phyloP scores from a whole-genome alignment of 2,329 filamentous ascomycete species.

The Alternaria ethzedia region DNA sequence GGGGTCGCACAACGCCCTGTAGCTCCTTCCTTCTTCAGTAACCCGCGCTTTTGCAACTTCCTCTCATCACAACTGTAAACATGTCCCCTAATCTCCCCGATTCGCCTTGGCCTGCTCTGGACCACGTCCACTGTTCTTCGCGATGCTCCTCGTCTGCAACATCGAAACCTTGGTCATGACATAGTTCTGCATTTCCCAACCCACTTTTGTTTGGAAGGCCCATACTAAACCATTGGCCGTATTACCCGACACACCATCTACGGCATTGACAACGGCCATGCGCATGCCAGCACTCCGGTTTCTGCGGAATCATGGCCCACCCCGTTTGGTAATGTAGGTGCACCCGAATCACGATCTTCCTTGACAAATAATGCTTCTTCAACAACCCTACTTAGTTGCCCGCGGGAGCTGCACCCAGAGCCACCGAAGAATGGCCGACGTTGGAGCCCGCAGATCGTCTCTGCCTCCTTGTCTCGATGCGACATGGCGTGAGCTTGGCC shows the following conservation, averaged over 20 bases:
- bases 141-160: background rate
- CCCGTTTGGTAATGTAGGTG: background rate
- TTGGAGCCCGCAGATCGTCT: slow-evolving; percentile 27
- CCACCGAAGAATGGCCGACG: slow-evolving; percentile 41
- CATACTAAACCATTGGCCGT: slow-evolving; percentile 4
- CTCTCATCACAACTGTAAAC: background rate
- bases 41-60: slow-evolving; percentile 1
- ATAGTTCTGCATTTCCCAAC: slow-evolving; percentile 8
- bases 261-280: background rate
- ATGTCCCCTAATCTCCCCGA: background rate
- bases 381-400: slow-evolving; percentile 6
- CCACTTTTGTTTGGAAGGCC: slow-evolving; percentile 11
- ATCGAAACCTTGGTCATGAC: slow-evolving; percentile 12
- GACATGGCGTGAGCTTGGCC: slow-evolving; percentile 22
- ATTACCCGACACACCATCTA: slow-evolving; percentile 4
- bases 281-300: background rate
- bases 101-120: background rate
- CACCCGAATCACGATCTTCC: slow-evolving; percentile 13
- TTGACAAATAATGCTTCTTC: slow-evolving; percentile 22
- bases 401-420: slow-evolving; percentile 20
- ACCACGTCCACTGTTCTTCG: background rate
- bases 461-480: slow-evolving; percentile 21
- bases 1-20: slow-evolving; percentile 7
- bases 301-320: background rate
- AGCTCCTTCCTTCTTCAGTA: slow-evolving; percentile 21